Conservation (phyloP, 805 yeast genomes). For the Wickerhamiella cacticola region DNA sequence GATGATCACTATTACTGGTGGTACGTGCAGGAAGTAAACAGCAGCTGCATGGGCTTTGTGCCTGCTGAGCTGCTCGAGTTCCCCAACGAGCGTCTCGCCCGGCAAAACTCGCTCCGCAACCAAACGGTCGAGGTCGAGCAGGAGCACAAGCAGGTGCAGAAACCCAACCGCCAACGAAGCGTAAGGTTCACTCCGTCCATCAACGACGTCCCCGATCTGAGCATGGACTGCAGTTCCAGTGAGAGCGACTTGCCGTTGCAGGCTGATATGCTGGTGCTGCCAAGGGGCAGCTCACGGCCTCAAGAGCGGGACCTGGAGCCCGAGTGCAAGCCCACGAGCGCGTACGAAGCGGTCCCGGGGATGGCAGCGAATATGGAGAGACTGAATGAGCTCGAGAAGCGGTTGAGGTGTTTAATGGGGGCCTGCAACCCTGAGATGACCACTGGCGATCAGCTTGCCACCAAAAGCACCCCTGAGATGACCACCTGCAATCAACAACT, state of each 20-base stretch:
- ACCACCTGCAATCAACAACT: too few species aligned
- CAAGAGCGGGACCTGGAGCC: background rate
- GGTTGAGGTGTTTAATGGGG: slow-evolving; percentile 2
- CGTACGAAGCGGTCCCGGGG: slow-evolving; percentile 6
- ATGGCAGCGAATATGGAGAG: slow-evolving; percentile 8
- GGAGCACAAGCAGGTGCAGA: background rate
- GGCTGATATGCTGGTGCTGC: slow-evolving; percentile 1
- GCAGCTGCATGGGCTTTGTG: slow-evolving; percentile 77
- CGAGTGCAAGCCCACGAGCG: background rate
- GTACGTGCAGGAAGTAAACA: slow-evolving; percentile 53
- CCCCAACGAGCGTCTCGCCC: slow-evolving; percentile 78
- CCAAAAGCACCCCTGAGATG: too few species aligned
- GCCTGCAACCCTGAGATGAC: too few species aligned
- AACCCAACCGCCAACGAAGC: slow-evolving; percentile 3
- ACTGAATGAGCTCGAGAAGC: slow-evolving; percentile 3
- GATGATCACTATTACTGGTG: slow-evolving; percentile 97
- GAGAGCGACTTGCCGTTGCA: slow-evolving; percentile 2
- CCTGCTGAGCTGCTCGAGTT: slow-evolving; percentile 95
- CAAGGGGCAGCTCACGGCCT: background rate
- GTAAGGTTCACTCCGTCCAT: slow-evolving; percentile 9
- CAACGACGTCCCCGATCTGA: slow-evolving; percentile 5
- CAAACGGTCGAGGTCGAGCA: slow-evolving; percentile 7
- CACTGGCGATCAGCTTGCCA: too few species aligned
- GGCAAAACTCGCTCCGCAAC: slow-evolving; percentile 84
- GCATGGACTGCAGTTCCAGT: slow-evolving; percentile 6